Evolutionary conservation across 75 land plant species (phyloP).

Genomic region (Sequoiadendron giganteum): DNA sequence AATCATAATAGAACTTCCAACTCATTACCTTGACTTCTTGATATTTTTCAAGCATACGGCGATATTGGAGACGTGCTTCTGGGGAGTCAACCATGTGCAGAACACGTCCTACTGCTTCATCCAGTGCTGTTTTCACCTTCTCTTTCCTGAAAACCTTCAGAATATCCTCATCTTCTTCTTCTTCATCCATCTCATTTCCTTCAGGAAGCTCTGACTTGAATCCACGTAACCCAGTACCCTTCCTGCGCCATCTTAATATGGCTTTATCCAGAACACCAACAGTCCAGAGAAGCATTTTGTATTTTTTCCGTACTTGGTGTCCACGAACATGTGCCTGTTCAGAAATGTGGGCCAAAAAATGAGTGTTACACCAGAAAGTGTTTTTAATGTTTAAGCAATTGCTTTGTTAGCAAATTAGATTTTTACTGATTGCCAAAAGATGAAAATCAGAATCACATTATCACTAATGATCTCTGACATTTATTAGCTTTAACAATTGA

Average conservation of each 20-base stretch:
- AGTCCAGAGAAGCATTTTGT: conserved; percentile 75
- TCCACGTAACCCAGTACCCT: conserved; percentile 81
- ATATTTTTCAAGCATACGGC: conserved; percentile 71
- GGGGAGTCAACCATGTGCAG: conserved; percentile 78
- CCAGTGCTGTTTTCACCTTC: conserved; percentile 62
- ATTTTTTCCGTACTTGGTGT: conserved; percentile 81
- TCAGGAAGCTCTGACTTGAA: conserved; percentile 46
- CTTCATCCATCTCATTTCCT: conserved; percentile 25
- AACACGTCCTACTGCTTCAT: conserved; percentile 73
- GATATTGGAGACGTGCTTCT: conserved; percentile 82
- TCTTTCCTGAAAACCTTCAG: conserved; percentile 71
- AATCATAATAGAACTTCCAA: background rate
- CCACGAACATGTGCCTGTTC: conserved; percentile 92
- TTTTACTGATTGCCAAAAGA: background rate
- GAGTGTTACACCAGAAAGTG: background rate
- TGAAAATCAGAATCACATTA: background rate
- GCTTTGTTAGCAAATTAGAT: background rate
- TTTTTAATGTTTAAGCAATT: background rate
- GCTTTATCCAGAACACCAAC: conserved; percentile 87
- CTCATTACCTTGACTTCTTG: conserved; percentile 54
- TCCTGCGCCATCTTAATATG: conserved; percentile 86
- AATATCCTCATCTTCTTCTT: conserved; percentile 72
- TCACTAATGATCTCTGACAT: background rate
- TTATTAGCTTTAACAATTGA: background rate
- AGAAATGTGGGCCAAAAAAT: background rate